Base-by-base conservation (phyloP, 305 asterid species). In the Fraxinus ornus region DNA sequence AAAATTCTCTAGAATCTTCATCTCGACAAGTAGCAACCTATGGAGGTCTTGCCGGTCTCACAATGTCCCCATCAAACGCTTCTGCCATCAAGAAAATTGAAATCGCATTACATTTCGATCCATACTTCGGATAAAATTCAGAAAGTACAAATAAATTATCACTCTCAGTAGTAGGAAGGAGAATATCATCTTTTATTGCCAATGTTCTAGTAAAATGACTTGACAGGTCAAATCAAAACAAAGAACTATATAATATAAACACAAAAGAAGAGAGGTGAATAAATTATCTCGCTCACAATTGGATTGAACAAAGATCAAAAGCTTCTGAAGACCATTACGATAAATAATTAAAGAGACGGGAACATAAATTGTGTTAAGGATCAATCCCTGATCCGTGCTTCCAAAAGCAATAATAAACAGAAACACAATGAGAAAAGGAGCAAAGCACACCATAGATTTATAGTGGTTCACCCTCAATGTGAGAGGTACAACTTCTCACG, bases 61-160 rank as follows among this genome's bases (percentile, higher is more conserved):
- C 76, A 37, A 52, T 83, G 83, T 82, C 86, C 57, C 71, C 70
- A 82, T 86, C 90, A 88, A 75, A 88, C 80, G 88, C 92, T 86
- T 89, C 90, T 89, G 92, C 79, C 78, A 85, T 73, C 77, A 84
- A 5, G 12, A 75, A 84, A 81, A 57, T 74, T 47, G 72, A 78
- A 80, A 19, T 82, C 9, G 79, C 75, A 76, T 79, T 37, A 81
- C 49, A 44, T 62, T 28, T 79, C 32, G 47, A 70, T 26, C 47
- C 76, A 39, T 12, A 73, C 32, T 0, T 36, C n/a, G 12, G 39
- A 24, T 22, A 77, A 49, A 66, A 68, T 33, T 68, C 33, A 68
- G 30, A 28, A 62, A 62, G 72, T 62, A 9, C 32, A 62, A 66
- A 66, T 4, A 66, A 66, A 66, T 66, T 66, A 26, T 26, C 37